Evolutionary conservation across 1,284 basidiomycete species (phyloP).

Genomic region (Melampsora americana): DNA sequence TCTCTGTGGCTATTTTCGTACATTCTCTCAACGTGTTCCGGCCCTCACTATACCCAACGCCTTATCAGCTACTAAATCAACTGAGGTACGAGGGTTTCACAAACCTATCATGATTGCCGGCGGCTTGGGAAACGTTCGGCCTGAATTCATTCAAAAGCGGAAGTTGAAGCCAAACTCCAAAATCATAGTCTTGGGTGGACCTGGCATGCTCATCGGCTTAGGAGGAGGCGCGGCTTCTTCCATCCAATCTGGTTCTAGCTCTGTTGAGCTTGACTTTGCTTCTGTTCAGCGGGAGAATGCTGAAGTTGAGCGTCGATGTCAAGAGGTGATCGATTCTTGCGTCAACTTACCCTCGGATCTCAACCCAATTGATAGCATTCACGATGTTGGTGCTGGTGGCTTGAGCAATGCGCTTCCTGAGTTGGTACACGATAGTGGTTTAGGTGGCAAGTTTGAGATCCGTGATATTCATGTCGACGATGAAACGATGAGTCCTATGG

Average conservation of each 20-base stretch:
- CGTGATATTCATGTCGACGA: slow-evolving; percentile 89
- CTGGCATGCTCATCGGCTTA: slow-evolving; percentile 92
- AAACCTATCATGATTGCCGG: slow-evolving; percentile 99
- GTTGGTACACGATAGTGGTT: slow-evolving; percentile 86
- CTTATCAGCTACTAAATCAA: slow-evolving; percentile 60
- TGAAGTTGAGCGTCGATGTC: slow-evolving; percentile 94
- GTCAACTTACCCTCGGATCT: slow-evolving; percentile 62
- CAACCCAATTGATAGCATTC: slow-evolving; percentile 91
- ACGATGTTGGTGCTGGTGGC: slow-evolving; percentile 97
- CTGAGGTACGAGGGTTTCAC: slow-evolving; percentile 91
- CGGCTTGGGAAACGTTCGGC: slow-evolving; percentile 87
- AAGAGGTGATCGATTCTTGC: slow-evolving; percentile 95
- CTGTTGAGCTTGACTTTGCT: slow-evolving; percentile 91
- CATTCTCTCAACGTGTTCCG: slow-evolving; percentile 52
- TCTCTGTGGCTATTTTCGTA: slow-evolving; percentile 57
- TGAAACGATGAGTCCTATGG: slow-evolving; percentile 93
- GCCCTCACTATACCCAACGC: slow-evolving; percentile 81
- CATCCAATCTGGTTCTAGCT: slow-evolving; percentile 79
- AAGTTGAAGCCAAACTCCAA: slow-evolving; percentile 73
- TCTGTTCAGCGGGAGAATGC: slow-evolving; percentile 97
- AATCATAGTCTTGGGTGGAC: slow-evolving; percentile 92
- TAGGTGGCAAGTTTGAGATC: slow-evolving; percentile 93
- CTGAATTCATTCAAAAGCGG: slow-evolving; percentile 72
- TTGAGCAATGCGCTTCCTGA: slow-evolving; percentile 95
- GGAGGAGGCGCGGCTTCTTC: slow-evolving; percentile 95